Evolutionary conservation across 345 rosid genomes (phyloP), one percentile per base, ranked within the genome.

Genomic region (Litchi chinensis): DNA sequence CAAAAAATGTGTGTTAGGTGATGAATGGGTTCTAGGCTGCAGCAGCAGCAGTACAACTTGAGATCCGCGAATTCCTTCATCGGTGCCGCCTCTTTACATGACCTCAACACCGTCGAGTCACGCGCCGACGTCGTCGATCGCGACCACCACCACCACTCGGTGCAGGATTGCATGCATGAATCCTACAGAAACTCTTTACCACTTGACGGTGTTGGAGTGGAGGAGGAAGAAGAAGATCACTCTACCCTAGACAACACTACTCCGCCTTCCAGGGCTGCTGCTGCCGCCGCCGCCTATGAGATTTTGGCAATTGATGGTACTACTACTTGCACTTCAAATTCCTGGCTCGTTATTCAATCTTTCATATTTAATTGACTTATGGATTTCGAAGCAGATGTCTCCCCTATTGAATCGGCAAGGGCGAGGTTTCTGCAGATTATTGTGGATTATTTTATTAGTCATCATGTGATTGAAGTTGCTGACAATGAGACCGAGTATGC

Each of bases 331-430:
- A 6, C 8, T 46, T 46, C 37, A 32, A 4, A 46, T 46, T 46
- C 52, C 8, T 7, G 2, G 52, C 12, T 46, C 12, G 5, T 46
- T 8, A 7, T 8, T 46, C 12, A 4, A 7, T 46, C 10, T 46
- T 1, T 8, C 12, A 2, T 46, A 11, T 7, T 46, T 46, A 6
- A 46, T 46, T 46, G 44, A 24, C 16, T 41, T 64, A 18, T 65
- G 44, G 19, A 15, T 77, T 84, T 52, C 15, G 73, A 1, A 57
- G 44, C 83, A 95, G 99, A 93, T 85, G 87, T 93, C 81, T 88
- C 93, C 0, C 97, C 99, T 22, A 91, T 95, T 43, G 98, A 92
- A 84, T 82, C 98, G 40, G 94, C 96, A 24, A 80, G 98, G 77
- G 93, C 89, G 10, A 92, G 96, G 54, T 91, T 95, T 85, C 84